Evolutionary conservation across 176 grass and related monocot genomes (phyloP), one percentile per base, ranked within the genome.

Genomic region (Neostapfia colusana): DNA sequence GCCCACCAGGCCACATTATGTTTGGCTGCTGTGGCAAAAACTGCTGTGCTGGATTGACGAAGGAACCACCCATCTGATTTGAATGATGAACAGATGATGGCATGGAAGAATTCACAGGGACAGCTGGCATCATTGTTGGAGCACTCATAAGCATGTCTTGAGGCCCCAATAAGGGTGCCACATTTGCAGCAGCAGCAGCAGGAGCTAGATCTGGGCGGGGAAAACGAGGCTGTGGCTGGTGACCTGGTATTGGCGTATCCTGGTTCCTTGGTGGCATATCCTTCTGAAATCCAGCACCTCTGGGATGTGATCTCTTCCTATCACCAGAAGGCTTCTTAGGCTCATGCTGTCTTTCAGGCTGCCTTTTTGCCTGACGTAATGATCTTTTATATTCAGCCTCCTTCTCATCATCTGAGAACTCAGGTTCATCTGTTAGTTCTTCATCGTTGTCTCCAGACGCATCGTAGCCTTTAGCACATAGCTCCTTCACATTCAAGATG

Each of bases 351-450:
- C 68, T 87, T 80, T 89, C 73, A 83, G 71, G 82, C 48, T 44
- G 86, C 57, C 91, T 85, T 88, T 92, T 92, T 57, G 86, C 72
- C 54, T 65, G 73, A 10, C 76, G 75, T 18, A 88, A 58, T 31
- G 82, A 83, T 58, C 82, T 82, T 78, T 77, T 97, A 83, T 89
- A 97, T 72, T 93, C 84, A n/a, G 84, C 86, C 75, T 97, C 95
- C 69, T 90, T 46, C 79, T 97, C 95, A 41, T 97, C 95, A 81
- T 97, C 95, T 82, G 95, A 97, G 84, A 98, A 95, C 82, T 92
- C 89, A 62, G 64, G 84, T 34, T 91, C 88, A 70, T 85, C 89
- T 57, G 15, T 45, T 36, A 80, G 67, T 11, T 88, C 81, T 44
- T 91, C 87, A 4, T 91, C 90, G 76, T 87, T 76, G 4, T 85